Evolutionary conservation across 2,329 filamentous ascomycete species (phyloP).

Genomic region (Escovopsis sp.): DNA sequence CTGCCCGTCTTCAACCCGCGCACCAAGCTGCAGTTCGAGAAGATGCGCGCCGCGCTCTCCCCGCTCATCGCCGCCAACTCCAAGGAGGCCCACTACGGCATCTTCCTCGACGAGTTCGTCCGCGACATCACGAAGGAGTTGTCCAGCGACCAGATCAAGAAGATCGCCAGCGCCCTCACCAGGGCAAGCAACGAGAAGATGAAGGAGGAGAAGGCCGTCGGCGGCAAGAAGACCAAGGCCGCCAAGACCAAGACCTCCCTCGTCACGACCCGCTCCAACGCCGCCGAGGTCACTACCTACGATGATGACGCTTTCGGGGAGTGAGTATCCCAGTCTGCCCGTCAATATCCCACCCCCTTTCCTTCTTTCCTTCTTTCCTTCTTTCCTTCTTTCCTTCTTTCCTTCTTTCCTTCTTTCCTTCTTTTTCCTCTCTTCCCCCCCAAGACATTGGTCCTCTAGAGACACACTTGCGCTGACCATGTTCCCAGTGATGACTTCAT

Average conservation of each 20-base stretch:
- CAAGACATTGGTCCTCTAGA: too few species aligned
- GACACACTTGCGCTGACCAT: conserved; percentile 9
- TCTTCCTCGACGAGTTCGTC: conserved; percentile 83
- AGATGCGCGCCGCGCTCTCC: conserved; percentile 61
- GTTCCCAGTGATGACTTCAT: conserved; percentile 52
- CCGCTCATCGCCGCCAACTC: conserved; percentile 60
- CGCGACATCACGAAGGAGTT: conserved; percentile 81
- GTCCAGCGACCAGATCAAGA: conserved; percentile 90
- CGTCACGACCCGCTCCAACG: conserved; percentile 46
- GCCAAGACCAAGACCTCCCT: conserved; percentile 87
- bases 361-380: neutral
- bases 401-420: too few species aligned
- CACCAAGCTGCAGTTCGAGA: conserved; percentile 75
- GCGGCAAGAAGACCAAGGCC: conserved; percentile 92
- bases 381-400: too few species aligned
- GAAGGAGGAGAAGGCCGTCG: conserved; percentile 91
- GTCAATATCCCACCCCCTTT: neutral
- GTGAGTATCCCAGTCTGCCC: conserved; percentile 35
- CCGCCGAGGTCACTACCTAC: conserved; percentile 62
- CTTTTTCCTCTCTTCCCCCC: too few species aligned
- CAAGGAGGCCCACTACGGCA: conserved; percentile 79
- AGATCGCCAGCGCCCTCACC: conserved; percentile 77
- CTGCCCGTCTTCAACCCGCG: conserved; percentile 79
- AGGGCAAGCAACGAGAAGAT: conserved; percentile 93
- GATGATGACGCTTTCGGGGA: conserved; percentile 72